phyloP scores from a whole-genome alignment of 148 eudicot genomes.

The Vaccinium macrocarpon region DNA sequence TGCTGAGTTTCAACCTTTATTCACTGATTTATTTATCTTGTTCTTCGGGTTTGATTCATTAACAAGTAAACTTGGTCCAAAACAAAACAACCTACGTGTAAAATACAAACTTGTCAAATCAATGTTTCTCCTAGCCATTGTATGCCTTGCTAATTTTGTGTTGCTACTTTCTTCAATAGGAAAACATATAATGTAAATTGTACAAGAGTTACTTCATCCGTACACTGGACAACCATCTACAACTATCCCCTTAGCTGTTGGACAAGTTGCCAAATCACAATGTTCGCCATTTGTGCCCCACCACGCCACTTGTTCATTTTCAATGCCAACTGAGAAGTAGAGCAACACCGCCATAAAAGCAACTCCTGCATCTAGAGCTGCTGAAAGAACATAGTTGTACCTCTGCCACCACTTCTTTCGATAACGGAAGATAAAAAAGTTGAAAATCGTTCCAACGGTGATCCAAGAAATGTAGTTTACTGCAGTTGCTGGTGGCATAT shows the following conservation, averaged over 20 bases:
- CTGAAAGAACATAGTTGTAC: constrained; percentile 89
- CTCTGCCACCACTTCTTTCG: constrained; percentile 95
- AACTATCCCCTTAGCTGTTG: constrained; percentile 76
- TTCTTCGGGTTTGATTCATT: neutral
- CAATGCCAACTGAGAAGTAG: constrained; percentile 70
- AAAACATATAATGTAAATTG: constrained; percentile 14
- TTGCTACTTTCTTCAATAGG: neutral
- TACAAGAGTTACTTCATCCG: constrained; percentile 25
- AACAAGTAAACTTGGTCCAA: neutral
- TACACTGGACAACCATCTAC: constrained; percentile 70
- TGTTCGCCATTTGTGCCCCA: constrained; percentile 97
- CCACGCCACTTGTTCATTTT: constrained; percentile 62
- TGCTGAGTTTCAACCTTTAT: neutral
- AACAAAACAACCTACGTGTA: neutral
- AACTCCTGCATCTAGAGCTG: constrained; percentile 95
- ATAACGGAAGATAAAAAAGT: constrained; percentile 75
- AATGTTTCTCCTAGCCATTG: neutral
- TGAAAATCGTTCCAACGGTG: constrained; percentile 80
- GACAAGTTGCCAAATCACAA: constrained; percentile 77
- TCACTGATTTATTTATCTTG: no score
- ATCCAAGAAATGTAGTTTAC: constrained; percentile 89
- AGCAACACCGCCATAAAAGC: constrained; percentile 92
- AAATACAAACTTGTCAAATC: neutral
- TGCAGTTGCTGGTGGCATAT: constrained; percentile 91
- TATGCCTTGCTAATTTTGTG: neutral